phyloP scores from a whole-genome alignment of 371 early-diverging fungal species.

The Entomophthora muscae region DNA sequence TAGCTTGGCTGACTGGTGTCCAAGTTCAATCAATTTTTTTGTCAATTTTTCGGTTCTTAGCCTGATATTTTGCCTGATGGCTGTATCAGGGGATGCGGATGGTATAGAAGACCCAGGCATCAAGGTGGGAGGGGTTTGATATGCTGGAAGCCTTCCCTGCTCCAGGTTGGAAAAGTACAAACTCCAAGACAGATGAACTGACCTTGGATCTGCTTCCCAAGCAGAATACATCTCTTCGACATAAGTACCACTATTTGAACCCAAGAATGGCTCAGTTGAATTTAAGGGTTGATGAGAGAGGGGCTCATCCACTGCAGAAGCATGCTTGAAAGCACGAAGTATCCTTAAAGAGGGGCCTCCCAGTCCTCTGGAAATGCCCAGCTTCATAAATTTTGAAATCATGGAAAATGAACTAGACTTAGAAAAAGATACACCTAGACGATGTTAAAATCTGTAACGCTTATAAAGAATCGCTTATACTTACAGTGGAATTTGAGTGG shows the following conservation, averaged over 20 bases:
- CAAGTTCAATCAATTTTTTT: conserved; percentile 72
- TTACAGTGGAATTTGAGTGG: too few relatives aligned
- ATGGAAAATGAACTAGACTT: too few relatives aligned
- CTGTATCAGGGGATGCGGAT: conserved; percentile 11
- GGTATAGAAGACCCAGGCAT: conserved; percentile 21
- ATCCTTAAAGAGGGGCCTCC: too few relatives aligned
- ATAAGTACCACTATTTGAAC: conserved; percentile 62
- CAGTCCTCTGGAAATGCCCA: too few relatives aligned
- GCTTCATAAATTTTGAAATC: too few relatives aligned
- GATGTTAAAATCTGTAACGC: too few relatives aligned
- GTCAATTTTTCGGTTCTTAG: conserved; percentile 94
- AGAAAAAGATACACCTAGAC: too few relatives aligned
- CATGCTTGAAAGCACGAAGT: conserved; percentile 2
- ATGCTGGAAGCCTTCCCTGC: conserved; percentile 49
- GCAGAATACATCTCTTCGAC: conserved; percentile 92
- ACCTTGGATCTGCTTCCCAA: conserved; percentile 78
- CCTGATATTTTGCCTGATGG: conserved; percentile 28
- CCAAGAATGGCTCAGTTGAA: conserved; percentile 35
- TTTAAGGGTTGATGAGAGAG: not conserved
- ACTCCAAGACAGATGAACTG: conserved; percentile 93
- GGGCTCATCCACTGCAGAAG: not conserved
- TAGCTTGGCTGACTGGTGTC: conserved; percentile 66
- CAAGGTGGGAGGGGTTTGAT: conserved; percentile 59
- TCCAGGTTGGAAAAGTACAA: conserved; percentile 85
- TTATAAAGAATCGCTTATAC: too few relatives aligned